Conservation (phyloP, 306 rosid genomes). For the Vigna trinervia region DNA sequence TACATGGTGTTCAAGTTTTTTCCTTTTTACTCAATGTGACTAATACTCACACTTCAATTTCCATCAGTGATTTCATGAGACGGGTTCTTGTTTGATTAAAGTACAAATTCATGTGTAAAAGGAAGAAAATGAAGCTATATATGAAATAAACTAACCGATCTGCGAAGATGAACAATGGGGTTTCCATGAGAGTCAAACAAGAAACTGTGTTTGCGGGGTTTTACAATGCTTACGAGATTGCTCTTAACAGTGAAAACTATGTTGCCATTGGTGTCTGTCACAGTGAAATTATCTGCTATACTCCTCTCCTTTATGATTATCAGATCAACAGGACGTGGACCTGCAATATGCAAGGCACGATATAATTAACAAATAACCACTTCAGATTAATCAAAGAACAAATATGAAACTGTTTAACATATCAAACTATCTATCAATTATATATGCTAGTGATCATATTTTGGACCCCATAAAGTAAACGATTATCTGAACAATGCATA, state of each 20-base stretch:
- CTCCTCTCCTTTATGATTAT: slow-evolving; percentile 46
- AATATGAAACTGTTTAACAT: too few relatives aligned
- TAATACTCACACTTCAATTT: too few relatives aligned
- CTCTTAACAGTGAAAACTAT: slow-evolving; percentile 50
- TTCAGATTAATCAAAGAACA: neutral
- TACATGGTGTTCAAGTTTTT: too few relatives aligned
- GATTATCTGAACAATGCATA: neutral
- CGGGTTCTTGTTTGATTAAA: too few relatives aligned
- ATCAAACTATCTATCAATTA: too few relatives aligned
- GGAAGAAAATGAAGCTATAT: neutral
- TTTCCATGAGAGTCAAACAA: slow-evolving; percentile 50
- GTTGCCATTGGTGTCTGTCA: slow-evolving; percentile 55
- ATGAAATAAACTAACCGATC: slow-evolving; percentile 43
- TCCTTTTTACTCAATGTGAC: too few relatives aligned
- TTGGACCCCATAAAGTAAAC: neutral
- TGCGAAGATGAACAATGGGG: slow-evolving; percentile 45
- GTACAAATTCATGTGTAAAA: too few relatives aligned
- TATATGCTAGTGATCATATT: neutral
- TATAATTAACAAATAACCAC: neutral
- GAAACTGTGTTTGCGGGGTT: slow-evolving; percentile 41
- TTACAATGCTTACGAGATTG: neutral
- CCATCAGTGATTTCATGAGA: too few relatives aligned
- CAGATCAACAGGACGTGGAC: slow-evolving; percentile 46
- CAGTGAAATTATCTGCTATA: slow-evolving; percentile 43
- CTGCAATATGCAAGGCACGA: neutral